A percentile compares a stretch with the other conserved stretches of the same genome.
phyloP scores from a whole-genome alignment of 257 asterid species.

The Solanum dulcamara region DNA sequence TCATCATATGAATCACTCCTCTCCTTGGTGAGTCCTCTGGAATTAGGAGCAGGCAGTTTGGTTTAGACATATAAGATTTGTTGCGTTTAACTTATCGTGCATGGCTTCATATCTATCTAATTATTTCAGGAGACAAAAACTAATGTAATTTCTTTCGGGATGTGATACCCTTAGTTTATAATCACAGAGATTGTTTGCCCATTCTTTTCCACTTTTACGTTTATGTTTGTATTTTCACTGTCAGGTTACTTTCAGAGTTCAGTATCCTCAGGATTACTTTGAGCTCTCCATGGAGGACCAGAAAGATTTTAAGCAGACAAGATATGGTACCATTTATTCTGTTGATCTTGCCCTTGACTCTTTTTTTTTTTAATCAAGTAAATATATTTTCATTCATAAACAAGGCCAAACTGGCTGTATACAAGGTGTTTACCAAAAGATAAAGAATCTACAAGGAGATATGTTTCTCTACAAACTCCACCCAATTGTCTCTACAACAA shows the following conservation, averaged over 20 bases:
- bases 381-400: neutral
- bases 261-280: constrained; percentile 76
- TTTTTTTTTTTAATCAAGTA: neutral
- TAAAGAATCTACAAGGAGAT: neutral
- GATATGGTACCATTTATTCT: constrained; percentile 59
- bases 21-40: constrained; percentile 60
- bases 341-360: neutral
- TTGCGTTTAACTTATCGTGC: neutral
- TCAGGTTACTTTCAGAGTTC: constrained; percentile 83
- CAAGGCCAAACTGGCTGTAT: neutral
- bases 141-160: neutral
- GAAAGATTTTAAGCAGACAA: constrained; percentile 87
- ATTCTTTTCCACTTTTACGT: neutral
- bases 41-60: neutral
- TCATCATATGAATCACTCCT: constrained; percentile 79
- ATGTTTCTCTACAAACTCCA: neutral
- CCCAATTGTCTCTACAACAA: neutral
- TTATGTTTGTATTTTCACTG: neutral
- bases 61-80: neutral
- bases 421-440: neutral
- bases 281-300: constrained; percentile 91
- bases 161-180: neutral
- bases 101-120: neutral
- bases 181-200: neutral
- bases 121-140: neutral